Base-by-base conservation (phyloP, 2,329 filamentous ascomycete genomes). In the Dothistroma pini region DNA sequence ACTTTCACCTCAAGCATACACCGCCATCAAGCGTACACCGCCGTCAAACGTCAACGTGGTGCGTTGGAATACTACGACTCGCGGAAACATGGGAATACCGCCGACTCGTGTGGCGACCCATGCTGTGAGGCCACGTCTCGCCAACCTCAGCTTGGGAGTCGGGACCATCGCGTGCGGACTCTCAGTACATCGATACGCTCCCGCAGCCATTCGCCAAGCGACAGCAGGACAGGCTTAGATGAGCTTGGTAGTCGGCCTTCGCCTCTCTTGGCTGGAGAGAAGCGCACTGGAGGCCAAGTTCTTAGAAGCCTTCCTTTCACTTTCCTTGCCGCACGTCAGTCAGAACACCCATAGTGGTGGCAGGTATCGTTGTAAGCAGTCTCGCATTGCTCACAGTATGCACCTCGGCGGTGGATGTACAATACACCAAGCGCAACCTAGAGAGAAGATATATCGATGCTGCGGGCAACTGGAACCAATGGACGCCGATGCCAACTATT, bases 381-480 rank as follows among this genome's bases (percentile, higher is more conserved):
- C n/a, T 54, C 22, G 38, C 52, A 1, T 19, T 38, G 25, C n/a
- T 54, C 19, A 19, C 52, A 1, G 3, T 41, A 8, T 22, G 34
- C 16, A 16, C 31, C 22, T 58, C 52, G 14, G 68, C 68, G 16
- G 68, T 67, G 60, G 66, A 68, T 34, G 63, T 65, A 9, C 49
- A 68, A 29, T 63, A 63, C 60, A 68, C 65, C 49, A 58, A 63
- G 34, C 58, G 65, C 34, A 62, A 62, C 10, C 56, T 63, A 25
- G 52, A 66, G 48, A 68, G 68, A 50, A 63, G 66, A 31, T 66
- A 63, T 49, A 67, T 67, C 12, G 65, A 67, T 34, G 59, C 56
- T 21, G 57, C 59, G 9, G 68, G 66, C 61, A 67, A 67, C 56
- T 69, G 65, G 62, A 68, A 68, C 32, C 63, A 68, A 52, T 66